These are phyloP conservation scores for Mycena vulgaris DNA, from an alignment of 768 basidiomycete species.

Conservation along the genomic window DNA sequence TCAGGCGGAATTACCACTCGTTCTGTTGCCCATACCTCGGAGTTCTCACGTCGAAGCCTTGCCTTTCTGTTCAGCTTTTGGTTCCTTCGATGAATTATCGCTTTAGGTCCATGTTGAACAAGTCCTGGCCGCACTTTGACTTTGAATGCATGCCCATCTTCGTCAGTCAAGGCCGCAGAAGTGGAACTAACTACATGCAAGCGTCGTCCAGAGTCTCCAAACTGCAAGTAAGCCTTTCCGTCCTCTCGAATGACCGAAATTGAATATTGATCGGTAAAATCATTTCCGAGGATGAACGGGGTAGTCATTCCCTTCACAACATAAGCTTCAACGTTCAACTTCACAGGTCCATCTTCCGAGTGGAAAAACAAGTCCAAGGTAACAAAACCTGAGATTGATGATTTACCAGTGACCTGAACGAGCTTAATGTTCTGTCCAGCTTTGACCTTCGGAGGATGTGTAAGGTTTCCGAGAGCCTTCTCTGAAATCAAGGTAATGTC, in stretches of 20 bases:
- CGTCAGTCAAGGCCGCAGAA: not conserved
- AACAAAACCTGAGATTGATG: conserved; percentile 48
- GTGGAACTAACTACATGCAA: conserved; percentile 8
- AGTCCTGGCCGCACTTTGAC: not conserved
- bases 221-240: not conserved
- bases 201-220: conserved; percentile 20
- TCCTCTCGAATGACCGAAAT: conserved; percentile 44
- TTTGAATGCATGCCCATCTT: conserved; percentile 28
- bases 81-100: not conserved
- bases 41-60: not conserved
- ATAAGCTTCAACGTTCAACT: conserved; percentile 47
- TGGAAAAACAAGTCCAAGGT: conserved; percentile 44
- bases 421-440: conserved; percentile 38
- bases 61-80: conserved; percentile 6
- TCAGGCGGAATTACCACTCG: conserved; percentile 32
- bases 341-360: conserved; percentile 41
- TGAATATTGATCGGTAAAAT: conserved; percentile 51
- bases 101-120: not conserved
- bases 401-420: conserved; percentile 5
- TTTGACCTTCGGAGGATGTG: not conserved
- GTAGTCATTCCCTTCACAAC: conserved; percentile 49
- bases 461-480: not conserved
- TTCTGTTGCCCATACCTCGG: conserved; percentile 19
- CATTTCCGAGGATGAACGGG: conserved; percentile 51
- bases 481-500: conserved; percentile 51